A percentile compares a stretch with the other conserved stretches of the same genome.
Evolutionary conservation across 1,139 yeast species (phyloP).

Genomic region (Blastobotrys ciferrii): DNA sequence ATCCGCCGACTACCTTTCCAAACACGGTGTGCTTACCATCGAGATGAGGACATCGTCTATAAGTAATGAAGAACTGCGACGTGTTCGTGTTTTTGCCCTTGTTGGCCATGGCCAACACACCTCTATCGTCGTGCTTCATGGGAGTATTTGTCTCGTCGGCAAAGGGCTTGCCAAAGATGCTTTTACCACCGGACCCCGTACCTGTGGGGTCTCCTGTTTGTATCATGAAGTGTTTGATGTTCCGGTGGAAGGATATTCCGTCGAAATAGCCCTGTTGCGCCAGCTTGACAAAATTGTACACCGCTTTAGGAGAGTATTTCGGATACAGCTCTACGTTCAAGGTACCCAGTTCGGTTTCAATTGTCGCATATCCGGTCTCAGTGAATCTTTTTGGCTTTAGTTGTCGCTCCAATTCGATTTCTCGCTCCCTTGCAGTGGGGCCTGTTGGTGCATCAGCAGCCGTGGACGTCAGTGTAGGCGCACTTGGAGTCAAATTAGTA

Average conservation of each 20-base stretch:
- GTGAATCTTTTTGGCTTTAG: slow-evolving; percentile 34
- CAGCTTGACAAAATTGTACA: slow-evolving; percentile 44
- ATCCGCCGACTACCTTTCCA: slow-evolving; percentile 76
- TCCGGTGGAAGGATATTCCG: slow-evolving; percentile 46
- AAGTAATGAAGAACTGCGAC: slow-evolving; percentile 64
- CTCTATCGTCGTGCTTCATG: slow-evolving; percentile 75
- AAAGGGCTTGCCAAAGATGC: slow-evolving; percentile 39
- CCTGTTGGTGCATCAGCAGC: slow-evolving; percentile 33
- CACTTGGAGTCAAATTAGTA: slow-evolving; percentile 5
- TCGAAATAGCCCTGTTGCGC: slow-evolving; percentile 43
- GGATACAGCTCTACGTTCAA: slow-evolving; percentile 41
- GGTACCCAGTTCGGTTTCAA: slow-evolving; percentile 44
- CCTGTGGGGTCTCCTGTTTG: slow-evolving; percentile 55
- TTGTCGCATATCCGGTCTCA: slow-evolving; percentile 34
- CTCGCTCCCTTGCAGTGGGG: slow-evolving; percentile 22
- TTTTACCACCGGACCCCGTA: slow-evolving; percentile 45
- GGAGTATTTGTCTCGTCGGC: slow-evolving; percentile 60
- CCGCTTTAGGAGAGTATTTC: slow-evolving; percentile 44
- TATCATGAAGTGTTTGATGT: slow-evolving; percentile 49
- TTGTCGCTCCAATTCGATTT: slow-evolving; percentile 28
- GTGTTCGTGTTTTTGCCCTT: slow-evolving; percentile 64
- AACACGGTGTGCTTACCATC: slow-evolving; percentile 75
- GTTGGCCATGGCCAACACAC: slow-evolving; percentile 74
- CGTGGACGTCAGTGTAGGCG: slow-evolving; percentile 39
- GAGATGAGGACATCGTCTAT: slow-evolving; percentile 68